Conservation (phyloP, 1,284 basidiomycete species). For the Wolfiporia cocos region DNA sequence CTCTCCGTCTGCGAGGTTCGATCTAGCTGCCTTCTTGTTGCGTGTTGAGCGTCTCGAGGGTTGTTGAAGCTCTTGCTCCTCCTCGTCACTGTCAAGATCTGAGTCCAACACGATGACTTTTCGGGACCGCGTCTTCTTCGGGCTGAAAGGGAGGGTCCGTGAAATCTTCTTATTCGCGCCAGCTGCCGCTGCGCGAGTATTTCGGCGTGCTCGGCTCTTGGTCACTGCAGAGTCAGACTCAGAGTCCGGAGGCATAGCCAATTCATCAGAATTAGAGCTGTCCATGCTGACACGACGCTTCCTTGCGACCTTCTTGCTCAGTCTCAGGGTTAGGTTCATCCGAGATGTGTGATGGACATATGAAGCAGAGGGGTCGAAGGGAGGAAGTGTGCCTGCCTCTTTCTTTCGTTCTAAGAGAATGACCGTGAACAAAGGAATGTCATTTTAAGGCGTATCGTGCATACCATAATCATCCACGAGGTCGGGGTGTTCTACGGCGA, state of each 20-base stretch:
- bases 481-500: conserved; percentile 34
- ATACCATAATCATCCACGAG: conserved; percentile 55
- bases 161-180: conserved; percentile 15
- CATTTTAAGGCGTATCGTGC: conserved; percentile 18
- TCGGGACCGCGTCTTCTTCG: conserved; percentile 45
- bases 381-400: conserved; percentile 31
- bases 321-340: conserved; percentile 30
- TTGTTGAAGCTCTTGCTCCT: conserved; percentile 19
- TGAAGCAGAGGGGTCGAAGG: conserved; percentile 56
- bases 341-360: conserved; percentile 60
- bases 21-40: conserved; percentile 20
- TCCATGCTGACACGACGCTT: conserved; percentile 3
- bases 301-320: conserved; percentile 12
- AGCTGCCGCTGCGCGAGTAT: conserved; percentile 11
- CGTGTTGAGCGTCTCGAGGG: conserved; percentile 20
- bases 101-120: conserved; percentile 24
- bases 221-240: conserved; percentile 10
- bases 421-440: conserved; percentile 8
- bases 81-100: conserved; percentile 35
- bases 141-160: conserved; percentile 49
- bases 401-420: conserved; percentile 36
- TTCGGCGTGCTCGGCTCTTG: conserved; percentile 6
- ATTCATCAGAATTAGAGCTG: conserved; percentile 14
- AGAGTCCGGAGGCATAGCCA: conserved; percentile 14
- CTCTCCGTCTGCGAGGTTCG: conserved; percentile 25